A percentile compares a stretch with the other conserved stretches of the same genome.
phyloP scores from a whole-genome alignment of 2,329 filamentous ascomycete genomes.

The Mycosphaerella sp. region DNA sequence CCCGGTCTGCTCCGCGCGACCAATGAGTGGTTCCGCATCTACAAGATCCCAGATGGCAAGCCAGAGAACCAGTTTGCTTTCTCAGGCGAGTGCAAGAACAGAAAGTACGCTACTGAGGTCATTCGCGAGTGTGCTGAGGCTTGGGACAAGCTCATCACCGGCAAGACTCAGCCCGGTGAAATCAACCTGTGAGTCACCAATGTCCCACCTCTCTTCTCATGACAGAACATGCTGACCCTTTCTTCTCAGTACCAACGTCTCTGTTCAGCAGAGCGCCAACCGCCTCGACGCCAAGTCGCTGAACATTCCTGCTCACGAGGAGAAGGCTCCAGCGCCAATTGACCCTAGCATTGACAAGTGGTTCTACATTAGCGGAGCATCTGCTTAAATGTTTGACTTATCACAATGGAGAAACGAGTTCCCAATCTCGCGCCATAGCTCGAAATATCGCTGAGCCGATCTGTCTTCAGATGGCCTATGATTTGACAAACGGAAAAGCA shows the following conservation, averaged over 20 bases:
- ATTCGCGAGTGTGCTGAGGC: slow-evolving; percentile 93
- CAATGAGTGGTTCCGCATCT: slow-evolving; percentile 99
- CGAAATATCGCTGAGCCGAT: too few relatives aligned
- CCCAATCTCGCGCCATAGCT: too few relatives aligned
- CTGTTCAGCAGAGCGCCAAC: slow-evolving; percentile 65
- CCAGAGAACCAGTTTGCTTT: slow-evolving; percentile 99
- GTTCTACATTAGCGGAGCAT: slow-evolving; percentile 99
- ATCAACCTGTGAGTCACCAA: slow-evolving; percentile 68
- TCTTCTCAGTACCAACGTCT: slow-evolving; percentile 64
- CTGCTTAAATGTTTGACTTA: slow-evolving; percentile 31
- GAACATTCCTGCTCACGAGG: slow-evolving; percentile 71
- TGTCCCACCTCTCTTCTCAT: background rate
- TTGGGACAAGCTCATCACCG: slow-evolving; percentile 92
- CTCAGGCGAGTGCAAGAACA: slow-evolving; percentile 99
- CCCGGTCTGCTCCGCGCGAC: slow-evolving; percentile 94
- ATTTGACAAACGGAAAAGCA: too few relatives aligned
- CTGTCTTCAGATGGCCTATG: too few relatives aligned
- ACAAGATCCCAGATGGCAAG: slow-evolving; percentile 99
- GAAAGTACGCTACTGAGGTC: slow-evolving; percentile 95
- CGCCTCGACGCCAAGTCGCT: slow-evolving; percentile 64
- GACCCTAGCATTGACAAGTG: slow-evolving; percentile 99
- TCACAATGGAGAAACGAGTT: too few relatives aligned
- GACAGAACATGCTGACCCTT: background rate
- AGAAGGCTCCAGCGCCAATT: slow-evolving; percentile 78
- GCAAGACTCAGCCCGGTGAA: slow-evolving; percentile 72